Percentiles rank a stretch among this genome's conserved stretches.
These are phyloP conservation scores for Hanseniaspora mollemarum DNA, from an alignment of 805 yeast species.

Conservation along the genomic window DNA sequence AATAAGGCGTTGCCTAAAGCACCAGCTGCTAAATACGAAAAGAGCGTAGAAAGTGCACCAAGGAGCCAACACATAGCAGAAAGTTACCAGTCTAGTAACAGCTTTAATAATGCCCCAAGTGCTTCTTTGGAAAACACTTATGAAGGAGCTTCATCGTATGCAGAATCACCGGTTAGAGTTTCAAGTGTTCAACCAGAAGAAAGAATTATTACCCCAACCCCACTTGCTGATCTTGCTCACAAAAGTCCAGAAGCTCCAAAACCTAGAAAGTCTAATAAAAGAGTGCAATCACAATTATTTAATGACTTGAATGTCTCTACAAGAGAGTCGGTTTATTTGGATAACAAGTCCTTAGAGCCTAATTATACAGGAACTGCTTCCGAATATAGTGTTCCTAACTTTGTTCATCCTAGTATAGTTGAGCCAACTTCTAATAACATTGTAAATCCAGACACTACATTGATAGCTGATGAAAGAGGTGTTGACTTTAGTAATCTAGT, in stretches of 20 bases:
- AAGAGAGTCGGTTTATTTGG: conserved; percentile 18
- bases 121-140: no score
- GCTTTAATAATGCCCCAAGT: no score
- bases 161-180: neutral
- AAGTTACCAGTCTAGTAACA: neutral
- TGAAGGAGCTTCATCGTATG: no score
- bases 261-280: conserved; percentile 21
- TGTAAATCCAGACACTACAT: neutral
- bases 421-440: neutral
- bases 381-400: neutral
- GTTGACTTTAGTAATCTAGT: conserved; percentile 39
- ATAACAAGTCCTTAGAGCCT: conserved; percentile 30
- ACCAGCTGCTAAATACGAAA: neutral
- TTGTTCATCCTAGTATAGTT: conserved; percentile 23
- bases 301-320: conserved; percentile 14
- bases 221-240: conserved; percentile 9
- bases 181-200: neutral
- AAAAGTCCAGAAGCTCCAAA: conserved; percentile 22
- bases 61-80: neutral
- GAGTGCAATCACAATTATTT: conserved; percentile 13
- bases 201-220: conserved; percentile 4
- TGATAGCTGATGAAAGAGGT: neutral
- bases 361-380: conserved; percentile 32
- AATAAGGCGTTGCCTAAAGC: conserved; percentile 5
- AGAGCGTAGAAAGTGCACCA: neutral